These are phyloP conservation scores for Mucuna pruriens DNA, from an alignment of 306 rosid species.

Conservation along the genomic window DNA sequence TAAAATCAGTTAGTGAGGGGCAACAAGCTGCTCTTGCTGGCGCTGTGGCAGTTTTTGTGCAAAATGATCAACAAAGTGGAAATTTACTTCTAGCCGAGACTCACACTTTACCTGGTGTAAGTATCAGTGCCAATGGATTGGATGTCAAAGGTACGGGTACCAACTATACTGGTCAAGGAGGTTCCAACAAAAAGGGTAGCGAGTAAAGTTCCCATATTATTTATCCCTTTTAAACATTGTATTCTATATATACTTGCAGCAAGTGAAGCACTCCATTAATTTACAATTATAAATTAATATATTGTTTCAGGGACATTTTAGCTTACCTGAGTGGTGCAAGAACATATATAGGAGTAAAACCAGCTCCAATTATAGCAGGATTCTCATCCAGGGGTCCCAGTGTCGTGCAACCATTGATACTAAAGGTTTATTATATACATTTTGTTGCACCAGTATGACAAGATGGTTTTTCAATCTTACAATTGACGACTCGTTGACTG, in stretches of 20 bases:
- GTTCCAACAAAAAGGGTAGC: neutral
- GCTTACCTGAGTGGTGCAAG: constrained; percentile 44
- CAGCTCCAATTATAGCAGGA: constrained; percentile 58
- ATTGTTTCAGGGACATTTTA: constrained; percentile 39
- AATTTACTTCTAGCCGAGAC: constrained; percentile 45
- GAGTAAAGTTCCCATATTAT: neutral
- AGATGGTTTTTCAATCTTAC: neutral
- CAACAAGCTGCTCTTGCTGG: constrained; percentile 43
- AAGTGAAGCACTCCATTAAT: neutral
- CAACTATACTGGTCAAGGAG: neutral
- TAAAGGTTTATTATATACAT: constrained; percentile 48
- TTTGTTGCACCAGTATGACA: neutral
- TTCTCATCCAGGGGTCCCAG: constrained; percentile 74
- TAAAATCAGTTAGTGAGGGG: constrained; percentile 40
- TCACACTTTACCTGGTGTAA: constrained; percentile 48
- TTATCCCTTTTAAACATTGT: neutral
- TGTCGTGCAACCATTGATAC: constrained; percentile 36
- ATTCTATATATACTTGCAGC: neutral
- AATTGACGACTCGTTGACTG: no score
- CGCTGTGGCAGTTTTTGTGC: constrained; percentile 58
- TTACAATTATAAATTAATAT: neutral
- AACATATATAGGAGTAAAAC: constrained; percentile 43
- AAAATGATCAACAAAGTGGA: constrained; percentile 26
- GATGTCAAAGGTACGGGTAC: no score
- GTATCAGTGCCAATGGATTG: no score